A percentile compares a stretch with the other conserved stretches of the same genome.
Evolutionary conservation across 2,329 filamentous ascomycete species (phyloP).

Genomic region (Colletotrichum sp.): DNA sequence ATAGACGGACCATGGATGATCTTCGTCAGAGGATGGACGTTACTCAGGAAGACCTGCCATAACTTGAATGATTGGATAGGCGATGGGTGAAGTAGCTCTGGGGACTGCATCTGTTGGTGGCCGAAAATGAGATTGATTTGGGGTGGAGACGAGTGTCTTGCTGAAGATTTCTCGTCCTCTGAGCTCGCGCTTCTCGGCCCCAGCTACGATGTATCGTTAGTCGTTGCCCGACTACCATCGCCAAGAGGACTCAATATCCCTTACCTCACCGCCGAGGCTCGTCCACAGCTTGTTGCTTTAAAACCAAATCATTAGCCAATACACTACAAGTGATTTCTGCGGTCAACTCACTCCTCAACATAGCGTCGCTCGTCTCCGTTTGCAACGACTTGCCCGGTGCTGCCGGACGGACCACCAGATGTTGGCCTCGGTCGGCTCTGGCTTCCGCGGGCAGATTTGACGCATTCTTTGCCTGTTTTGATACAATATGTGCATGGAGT

Average conservation of each 20-base stretch:
- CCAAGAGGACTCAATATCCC: fast-evolving
- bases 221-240: fast-evolving
- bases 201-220: neutral
- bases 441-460: neutral
- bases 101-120: slow-evolving; percentile 23
- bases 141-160: neutral
- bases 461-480: slow-evolving; percentile 46
- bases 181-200: neutral
- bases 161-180: neutral
- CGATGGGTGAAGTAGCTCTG: neutral
- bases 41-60: slow-evolving; percentile 77
- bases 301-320: neutral
- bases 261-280: neutral
- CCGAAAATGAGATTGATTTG: neutral
- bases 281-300: slow-evolving; percentile 4
- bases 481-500: slow-evolving; percentile 64
- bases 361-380: neutral
- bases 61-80: slow-evolving; percentile 50
- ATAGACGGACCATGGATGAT: slow-evolving; percentile 73
- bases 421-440: neutral
- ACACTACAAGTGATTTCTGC: fast-evolving
- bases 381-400: neutral
- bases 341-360: neutral
- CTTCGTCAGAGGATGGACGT: slow-evolving; percentile 77
- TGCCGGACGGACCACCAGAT: neutral